Percentiles rank a stretch among this genome's conserved stretches.
Evolutionary conservation across 2,329 filamentous ascomycete genomes (phyloP).

Genomic region (Thermothelomyces thermophilus): DNA sequence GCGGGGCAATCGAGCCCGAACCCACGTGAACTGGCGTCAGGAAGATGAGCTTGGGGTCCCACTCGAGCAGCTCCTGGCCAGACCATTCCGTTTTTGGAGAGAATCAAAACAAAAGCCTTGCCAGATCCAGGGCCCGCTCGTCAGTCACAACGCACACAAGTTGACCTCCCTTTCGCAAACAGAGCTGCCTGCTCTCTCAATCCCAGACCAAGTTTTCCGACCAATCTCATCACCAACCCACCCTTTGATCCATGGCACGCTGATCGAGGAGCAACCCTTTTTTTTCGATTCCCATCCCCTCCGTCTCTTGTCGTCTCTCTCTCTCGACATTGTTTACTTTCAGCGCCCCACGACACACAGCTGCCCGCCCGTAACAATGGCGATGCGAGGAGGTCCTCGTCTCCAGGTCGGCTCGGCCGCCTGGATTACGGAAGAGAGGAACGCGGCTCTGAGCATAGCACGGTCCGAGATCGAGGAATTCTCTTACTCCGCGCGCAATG

Average conservation of each 20-base stretch:
- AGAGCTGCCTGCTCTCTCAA: slow-evolving; percentile 6
- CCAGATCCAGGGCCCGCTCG: slow-evolving; percentile 12
- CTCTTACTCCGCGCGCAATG: slow-evolving; percentile 82
- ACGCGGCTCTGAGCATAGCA: slow-evolving; percentile 67
- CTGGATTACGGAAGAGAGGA: slow-evolving; percentile 82
- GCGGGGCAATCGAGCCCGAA: not conserved
- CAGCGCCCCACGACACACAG: not conserved
- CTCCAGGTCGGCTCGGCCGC: slow-evolving; percentile 69
- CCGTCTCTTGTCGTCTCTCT: slow-evolving; percentile 3
- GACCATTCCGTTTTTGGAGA: slow-evolving; percentile 23
- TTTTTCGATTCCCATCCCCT: not conserved
- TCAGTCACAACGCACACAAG: slow-evolving; percentile 20
- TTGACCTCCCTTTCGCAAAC: slow-evolving; percentile 15
- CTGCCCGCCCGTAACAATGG: slow-evolving; percentile 24
- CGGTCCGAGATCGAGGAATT: slow-evolving; percentile 88
- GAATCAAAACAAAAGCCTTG: slow-evolving; percentile 26
- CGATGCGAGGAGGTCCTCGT: slow-evolving; percentile 49
- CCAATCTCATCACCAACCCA: not conserved
- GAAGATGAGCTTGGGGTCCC: slow-evolving; percentile 8
- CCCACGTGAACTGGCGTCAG: slow-evolving; percentile 24
- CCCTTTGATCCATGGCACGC: not conserved
- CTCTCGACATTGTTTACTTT: slow-evolving; percentile 13
- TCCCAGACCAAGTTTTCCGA: not conserved
- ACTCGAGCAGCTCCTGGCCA: slow-evolving; percentile 11
- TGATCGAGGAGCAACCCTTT: not conserved